These are phyloP conservation scores for Lasiodiplodia sp. DNA, from an alignment of 2,329 filamentous ascomycete genomes.

Conservation along the genomic window DNA sequence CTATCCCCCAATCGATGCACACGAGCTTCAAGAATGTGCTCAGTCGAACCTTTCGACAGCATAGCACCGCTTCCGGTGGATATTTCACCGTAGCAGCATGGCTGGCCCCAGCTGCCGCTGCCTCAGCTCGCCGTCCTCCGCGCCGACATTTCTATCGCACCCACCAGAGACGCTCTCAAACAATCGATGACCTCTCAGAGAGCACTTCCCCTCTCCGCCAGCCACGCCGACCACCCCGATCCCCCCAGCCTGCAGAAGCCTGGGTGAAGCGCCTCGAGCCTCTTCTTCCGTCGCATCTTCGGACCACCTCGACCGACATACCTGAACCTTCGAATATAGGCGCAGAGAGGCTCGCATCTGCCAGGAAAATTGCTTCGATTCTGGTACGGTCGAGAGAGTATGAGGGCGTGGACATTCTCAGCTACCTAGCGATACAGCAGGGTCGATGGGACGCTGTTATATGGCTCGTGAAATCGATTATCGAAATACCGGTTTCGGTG, in stretches of 20 bases:
- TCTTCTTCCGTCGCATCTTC: constrained; percentile 46
- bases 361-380: constrained; percentile 36
- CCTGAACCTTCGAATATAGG: constrained; percentile 32
- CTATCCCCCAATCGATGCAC: constrained; percentile 45
- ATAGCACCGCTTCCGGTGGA: constrained; percentile 34
- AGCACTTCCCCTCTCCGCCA: neutral
- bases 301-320: constrained; percentile 20
- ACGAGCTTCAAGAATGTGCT: constrained; percentile 47
- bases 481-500: constrained; percentile 42
- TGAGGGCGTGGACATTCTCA: constrained; percentile 45
- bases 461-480: constrained; percentile 55
- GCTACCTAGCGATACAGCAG: constrained; percentile 48
- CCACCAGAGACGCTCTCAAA: constrained; percentile 32
- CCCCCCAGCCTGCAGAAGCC: constrained; percentile 30
- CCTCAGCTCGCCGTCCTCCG: constrained; percentile 32
- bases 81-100: constrained; percentile 42
- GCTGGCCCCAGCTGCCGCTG: constrained; percentile 42
- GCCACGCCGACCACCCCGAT: neutral
- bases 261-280: constrained; percentile 47
- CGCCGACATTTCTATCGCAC: constrained; percentile 39
- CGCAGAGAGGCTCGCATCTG: constrained; percentile 27
- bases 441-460: constrained; percentile 53
- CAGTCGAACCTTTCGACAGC: constrained; percentile 44
- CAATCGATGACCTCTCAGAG: neutral
- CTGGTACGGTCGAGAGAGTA: constrained; percentile 36